Evolutionary conservation across 2,329 filamentous ascomycete genomes (phyloP).

Genomic region (Fusarium sp.): DNA sequence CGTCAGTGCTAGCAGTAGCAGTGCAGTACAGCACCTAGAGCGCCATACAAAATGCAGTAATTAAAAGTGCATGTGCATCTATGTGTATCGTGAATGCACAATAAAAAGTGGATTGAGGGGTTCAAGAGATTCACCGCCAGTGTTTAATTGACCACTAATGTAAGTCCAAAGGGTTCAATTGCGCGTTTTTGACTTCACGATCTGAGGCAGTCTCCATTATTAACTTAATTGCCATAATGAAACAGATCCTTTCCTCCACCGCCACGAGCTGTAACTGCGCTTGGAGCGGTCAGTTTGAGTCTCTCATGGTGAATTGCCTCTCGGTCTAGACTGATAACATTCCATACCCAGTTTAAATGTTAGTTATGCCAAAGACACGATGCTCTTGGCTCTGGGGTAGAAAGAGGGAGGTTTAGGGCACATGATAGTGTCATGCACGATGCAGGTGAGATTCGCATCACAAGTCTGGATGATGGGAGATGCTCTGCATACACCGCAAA

Average conservation of each 20-base stretch:
- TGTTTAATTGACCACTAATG: slow-evolving; percentile 19
- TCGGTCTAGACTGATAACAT: slow-evolving; percentile 8
- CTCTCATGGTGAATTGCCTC: slow-evolving; percentile 18
- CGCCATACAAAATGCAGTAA: background rate
- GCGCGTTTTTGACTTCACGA: slow-evolving; percentile 18
- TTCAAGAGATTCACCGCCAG: slow-evolving; percentile 33
- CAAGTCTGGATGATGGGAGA: slow-evolving; percentile 31
- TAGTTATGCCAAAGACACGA: background rate
- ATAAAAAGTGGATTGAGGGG: slow-evolving; percentile 29
- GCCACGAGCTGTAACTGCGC: slow-evolving; percentile 5
- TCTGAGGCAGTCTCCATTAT: slow-evolving; percentile 15
- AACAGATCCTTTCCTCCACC: slow-evolving; percentile 21
- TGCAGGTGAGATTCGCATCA: slow-evolving; percentile 37
- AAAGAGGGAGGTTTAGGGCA: background rate
- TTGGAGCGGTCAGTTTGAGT: slow-evolving; percentile 11
- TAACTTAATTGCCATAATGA: slow-evolving; percentile 10
- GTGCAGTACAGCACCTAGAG: background rate
- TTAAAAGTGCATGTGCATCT: background rate
- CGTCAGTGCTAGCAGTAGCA: slow-evolving; percentile 13
- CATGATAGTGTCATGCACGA: slow-evolving; percentile 35
- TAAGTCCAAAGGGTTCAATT: background rate
- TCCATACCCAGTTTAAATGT: slow-evolving; percentile 9
- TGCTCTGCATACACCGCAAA: slow-evolving; percentile 22
- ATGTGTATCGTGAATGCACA: slow-evolving; percentile 14
- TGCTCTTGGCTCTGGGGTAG: slow-evolving; percentile 4